phyloP scores from a whole-genome alignment of 305 asterid genomes.

The Fraxinus xanthoxyloides region DNA sequence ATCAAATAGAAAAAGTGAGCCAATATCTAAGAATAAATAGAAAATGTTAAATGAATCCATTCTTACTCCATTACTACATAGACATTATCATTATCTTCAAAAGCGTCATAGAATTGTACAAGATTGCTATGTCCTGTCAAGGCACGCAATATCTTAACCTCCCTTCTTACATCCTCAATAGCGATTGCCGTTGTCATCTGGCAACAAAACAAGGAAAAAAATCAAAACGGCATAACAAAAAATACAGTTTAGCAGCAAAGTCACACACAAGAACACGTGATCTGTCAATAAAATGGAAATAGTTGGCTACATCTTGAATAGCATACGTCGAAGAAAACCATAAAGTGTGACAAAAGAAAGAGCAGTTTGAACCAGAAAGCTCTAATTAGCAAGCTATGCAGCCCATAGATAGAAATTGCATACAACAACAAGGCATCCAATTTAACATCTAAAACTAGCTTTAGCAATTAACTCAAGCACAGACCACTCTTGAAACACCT shows the following conservation, averaged over 20 bases:
- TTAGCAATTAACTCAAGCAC: background rate
- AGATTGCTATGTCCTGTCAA: slow-evolving; percentile 57
- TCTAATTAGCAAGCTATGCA: background rate
- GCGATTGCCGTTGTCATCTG: slow-evolving; percentile 71
- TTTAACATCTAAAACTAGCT: background rate
- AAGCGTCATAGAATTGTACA: slow-evolving; percentile 57
- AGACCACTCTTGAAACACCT: background rate
- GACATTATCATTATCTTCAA: slow-evolving; percentile 66
- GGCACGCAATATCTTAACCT: slow-evolving; percentile 61
- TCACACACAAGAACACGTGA: background rate
- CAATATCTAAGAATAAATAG: background rate
- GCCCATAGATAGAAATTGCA: background rate
- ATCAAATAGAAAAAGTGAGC: background rate
- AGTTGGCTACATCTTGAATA: background rate
- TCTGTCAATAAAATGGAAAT: background rate
- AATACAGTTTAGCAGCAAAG: background rate
- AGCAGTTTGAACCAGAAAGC: background rate
- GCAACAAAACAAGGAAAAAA: slow-evolving; percentile 15
- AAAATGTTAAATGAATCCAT: slow-evolving; percentile 13
- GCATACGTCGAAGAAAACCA: background rate
- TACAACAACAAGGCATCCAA: background rate
- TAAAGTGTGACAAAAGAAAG: background rate
- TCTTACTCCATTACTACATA: slow-evolving; percentile 79
- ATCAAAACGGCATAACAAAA: background rate
- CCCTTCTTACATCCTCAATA: slow-evolving; percentile 67